Evolutionary conservation across 805 yeast genomes (phyloP).

Genomic region (Lachancea quebecensis): DNA sequence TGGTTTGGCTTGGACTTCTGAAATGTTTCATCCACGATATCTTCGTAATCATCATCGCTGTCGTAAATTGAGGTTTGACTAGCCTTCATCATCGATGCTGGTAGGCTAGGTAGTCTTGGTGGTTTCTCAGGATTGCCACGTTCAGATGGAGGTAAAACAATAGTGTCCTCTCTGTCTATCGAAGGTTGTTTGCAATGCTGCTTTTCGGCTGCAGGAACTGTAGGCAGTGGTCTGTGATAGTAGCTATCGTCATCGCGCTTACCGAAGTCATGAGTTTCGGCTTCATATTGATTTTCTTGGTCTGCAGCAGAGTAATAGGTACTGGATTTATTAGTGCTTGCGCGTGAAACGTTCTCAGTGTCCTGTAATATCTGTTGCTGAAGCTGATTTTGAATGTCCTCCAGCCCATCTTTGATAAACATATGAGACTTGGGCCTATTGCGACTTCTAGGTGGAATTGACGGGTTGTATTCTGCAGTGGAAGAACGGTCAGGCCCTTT

Average conservation of each 20-base stretch:
- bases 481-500: constrained; percentile 20
- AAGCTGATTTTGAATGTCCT: constrained; percentile 17
- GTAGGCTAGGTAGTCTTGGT: constrained; percentile 7
- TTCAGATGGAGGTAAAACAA: not conserved
- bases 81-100: not conserved
- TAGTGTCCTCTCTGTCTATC: constrained; percentile 1
- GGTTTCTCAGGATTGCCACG: not conserved
- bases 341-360: constrained; percentile 4
- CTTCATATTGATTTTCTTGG: constrained; percentile 6
- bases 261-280: constrained; percentile 6
- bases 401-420: constrained; percentile 20
- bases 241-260: constrained; percentile 14
- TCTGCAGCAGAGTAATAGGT: constrained; percentile 23
- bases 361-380: constrained; percentile 12
- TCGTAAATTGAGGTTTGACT: not conserved
- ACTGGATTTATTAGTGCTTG: constrained; percentile 14
- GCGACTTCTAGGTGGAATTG: constrained; percentile 30
- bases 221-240: constrained; percentile 21
- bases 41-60: constrained; percentile 18
- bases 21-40: constrained; percentile 10
- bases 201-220: constrained; percentile 12
- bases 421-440: constrained; percentile 28
- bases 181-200: not conserved
- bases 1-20: not conserved
- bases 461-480: constrained; percentile 21